These are phyloP conservation scores for Solanum tacnaense DNA, from an alignment of 257 asterid species.

Conservation along the genomic window DNA sequence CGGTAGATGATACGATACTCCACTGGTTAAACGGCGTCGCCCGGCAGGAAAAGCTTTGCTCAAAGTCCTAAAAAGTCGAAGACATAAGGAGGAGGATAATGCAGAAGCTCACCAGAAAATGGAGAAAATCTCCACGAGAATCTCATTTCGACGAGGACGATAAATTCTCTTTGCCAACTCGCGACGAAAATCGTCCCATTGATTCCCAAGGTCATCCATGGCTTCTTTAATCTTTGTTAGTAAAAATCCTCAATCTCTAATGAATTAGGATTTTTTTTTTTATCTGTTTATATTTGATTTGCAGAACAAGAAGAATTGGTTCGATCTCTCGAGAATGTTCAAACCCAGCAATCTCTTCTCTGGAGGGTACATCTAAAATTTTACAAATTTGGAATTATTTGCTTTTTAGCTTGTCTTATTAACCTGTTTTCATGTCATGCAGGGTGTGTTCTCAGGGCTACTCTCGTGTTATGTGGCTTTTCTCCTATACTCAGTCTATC, in stretches of 20 bases:
- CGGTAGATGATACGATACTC: neutral
- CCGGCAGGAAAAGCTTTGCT: neutral
- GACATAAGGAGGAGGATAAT: slow-evolving; percentile 6
- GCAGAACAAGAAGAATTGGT: slow-evolving; percentile 88
- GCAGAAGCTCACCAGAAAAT: slow-evolving; percentile 53
- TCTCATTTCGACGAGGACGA: slow-evolving; percentile 21
- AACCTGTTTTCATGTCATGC: neutral
- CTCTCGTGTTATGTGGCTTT: slow-evolving; percentile 46
- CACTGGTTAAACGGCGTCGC: neutral
- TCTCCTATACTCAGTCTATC: slow-evolving; percentile 64
- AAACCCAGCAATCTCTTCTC: slow-evolving; percentile 58
- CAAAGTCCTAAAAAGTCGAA: neutral
- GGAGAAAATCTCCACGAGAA: slow-evolving; percentile 34
- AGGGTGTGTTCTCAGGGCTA: slow-evolving; percentile 54
- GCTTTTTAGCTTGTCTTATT: neutral
- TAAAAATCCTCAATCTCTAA: neutral
- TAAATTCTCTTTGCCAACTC: slow-evolving; percentile 59
- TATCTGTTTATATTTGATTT: neutral
- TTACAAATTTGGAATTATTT: neutral
- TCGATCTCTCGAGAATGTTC: slow-evolving; percentile 63
- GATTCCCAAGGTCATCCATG: slow-evolving; percentile 43
- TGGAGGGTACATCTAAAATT: slow-evolving; percentile 52
- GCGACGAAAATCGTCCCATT: slow-evolving; percentile 66
- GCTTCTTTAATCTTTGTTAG: neutral
- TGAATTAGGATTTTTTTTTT: neutral